These are phyloP conservation scores for Tremella yokohamensis DNA, from an alignment of 768 basidiomycete species.

Conservation along the genomic window DNA sequence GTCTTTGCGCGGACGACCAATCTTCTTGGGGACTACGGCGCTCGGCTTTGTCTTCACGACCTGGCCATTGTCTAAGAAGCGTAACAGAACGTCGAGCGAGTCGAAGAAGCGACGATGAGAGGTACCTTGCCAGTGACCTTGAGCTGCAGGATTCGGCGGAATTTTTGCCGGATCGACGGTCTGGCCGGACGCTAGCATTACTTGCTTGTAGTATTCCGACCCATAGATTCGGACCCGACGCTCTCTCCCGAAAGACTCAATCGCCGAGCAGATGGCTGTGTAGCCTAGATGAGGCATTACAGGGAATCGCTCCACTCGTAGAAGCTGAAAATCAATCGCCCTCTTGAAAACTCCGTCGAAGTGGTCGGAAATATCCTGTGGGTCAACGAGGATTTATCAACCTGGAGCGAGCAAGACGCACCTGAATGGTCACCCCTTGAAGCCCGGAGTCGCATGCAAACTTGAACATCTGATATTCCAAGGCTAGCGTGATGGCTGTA, in stretches of 20 bases:
- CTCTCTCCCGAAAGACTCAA: conserved; percentile 81
- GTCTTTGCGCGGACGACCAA: background rate
- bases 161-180: conserved; percentile 16
- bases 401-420: background rate
- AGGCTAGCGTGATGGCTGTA: background rate
- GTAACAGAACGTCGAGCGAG: background rate
- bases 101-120: conserved; percentile 19
- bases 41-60: background rate
- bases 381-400: background rate
- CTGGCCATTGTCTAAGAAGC: background rate
- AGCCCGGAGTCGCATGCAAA: conserved; percentile 8
- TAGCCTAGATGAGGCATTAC: conserved; percentile 72
- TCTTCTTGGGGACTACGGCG: background rate
- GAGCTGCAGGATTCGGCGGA: conserved; percentile 14
- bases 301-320: conserved; percentile 37
- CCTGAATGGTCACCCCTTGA: conserved; percentile 17
- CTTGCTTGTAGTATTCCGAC: conserved; percentile 62
- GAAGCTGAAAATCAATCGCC: conserved; percentile 29
- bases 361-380: conserved; percentile 25
- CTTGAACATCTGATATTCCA: conserved; percentile 1
- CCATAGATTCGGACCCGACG: conserved; percentile 83
- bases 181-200: conserved; percentile 65
- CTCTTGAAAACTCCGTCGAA: conserved; percentile 23
- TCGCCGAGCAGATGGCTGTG: conserved; percentile 64
- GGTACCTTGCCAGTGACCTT: conserved; percentile 32